A percentile compares a stretch with the other conserved stretches of the same genome.
These are phyloP conservation scores for Acer negundo DNA, from an alignment of 345 rosid species.

Conservation along the genomic window DNA sequence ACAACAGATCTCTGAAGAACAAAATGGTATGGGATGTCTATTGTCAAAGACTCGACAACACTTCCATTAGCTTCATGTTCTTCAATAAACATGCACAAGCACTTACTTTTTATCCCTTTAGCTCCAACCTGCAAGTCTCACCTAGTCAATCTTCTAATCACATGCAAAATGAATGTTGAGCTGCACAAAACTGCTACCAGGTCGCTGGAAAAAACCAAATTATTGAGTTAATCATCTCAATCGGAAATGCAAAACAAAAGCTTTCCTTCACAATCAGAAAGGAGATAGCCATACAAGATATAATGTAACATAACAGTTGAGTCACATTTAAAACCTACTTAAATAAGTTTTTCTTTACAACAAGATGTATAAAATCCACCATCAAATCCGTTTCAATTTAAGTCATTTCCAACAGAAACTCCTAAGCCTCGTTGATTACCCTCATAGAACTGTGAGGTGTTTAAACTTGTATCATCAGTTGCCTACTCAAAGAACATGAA, in stretches of 20 bases:
- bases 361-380: background rate
- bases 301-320: background rate
- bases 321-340: background rate
- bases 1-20: background rate
- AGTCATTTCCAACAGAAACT: background rate
- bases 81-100: background rate
- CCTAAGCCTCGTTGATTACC: background rate
- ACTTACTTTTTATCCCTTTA: background rate
- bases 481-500: background rate
- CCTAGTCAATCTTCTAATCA: background rate
- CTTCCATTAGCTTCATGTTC: background rate
- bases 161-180: background rate
- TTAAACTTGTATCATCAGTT: background rate
- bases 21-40: background rate
- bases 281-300: background rate
- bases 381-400: background rate
- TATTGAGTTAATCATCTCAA: background rate
- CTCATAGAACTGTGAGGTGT: background rate
- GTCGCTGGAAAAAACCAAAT: background rate
- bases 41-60: background rate
- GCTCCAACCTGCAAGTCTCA: background rate
- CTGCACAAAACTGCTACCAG: slow-evolving; percentile 12
- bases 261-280: background rate
- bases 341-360: background rate
- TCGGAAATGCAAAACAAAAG: background rate